Base-by-base conservation (phyloP, 2,329 filamentous ascomycete genomes). In the Fusarium kyushuense region DNA sequence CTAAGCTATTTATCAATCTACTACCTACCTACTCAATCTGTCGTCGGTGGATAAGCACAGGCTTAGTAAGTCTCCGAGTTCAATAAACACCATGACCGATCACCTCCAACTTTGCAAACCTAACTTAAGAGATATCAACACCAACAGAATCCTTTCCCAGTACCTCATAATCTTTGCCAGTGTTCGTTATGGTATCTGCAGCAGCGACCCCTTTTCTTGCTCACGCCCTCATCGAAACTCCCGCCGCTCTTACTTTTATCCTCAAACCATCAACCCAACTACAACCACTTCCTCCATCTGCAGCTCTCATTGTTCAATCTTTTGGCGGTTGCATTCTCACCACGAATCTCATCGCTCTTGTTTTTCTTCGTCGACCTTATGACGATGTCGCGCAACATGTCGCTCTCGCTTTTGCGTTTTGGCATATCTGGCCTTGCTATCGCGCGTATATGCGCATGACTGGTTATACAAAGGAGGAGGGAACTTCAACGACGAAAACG, bases 381-480 rank as follows among this genome's bases (percentile, higher is more conserved):
- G 76, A 80, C 63, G 55, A 74, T 6, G 75, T 76, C 1, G 72
- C 73, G 6, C 75, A 77, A 10, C 64, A 79, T 21, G 66, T 82
- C 2, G 79, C 81, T 0, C 65, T 78, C 1, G 79, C 81, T 1
- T 75, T 86, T 60, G 83, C 80, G 1, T 79, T 80, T 23, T 86
- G 85, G 74, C 84, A 87, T 58, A 40, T 81, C 2, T 86, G 81
- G 76, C 84, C 84, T 4, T 80, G 78, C 30, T 76, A 80, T 47
- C 77, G 84, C 33, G 84, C 84, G 1, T 76, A 72, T 13, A 63
- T 72, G 33, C 67, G 71, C 13, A 21, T 71, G 17, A 77, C 80
- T 38, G 74, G 83, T 14, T 62, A 65, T 29, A 41, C 52, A n/a
- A 65, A 65, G 13, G 59, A 58, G 14, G 45, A 27, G 11, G 53